Evolutionary conservation across 2,329 filamentous ascomycete genomes (phyloP), one percentile per base, ranked within the genome.

Genomic region (Microsporum canis): DNA sequence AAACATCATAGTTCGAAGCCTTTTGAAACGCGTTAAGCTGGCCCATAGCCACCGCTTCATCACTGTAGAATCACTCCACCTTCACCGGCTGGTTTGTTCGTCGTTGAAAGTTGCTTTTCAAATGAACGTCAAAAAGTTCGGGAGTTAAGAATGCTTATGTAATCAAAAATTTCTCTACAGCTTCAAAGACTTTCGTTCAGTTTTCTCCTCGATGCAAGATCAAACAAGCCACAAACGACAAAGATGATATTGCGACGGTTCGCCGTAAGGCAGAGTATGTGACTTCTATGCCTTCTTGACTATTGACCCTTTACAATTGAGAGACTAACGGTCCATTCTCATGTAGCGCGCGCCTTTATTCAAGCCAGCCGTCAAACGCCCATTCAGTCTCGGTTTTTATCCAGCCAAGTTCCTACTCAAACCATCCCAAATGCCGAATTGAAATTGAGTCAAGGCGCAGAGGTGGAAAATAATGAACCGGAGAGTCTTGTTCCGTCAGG

Each of bases 191-290:
- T 12, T 34, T 36, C 31, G n/a, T 17, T 55, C n/a, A 12, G n/a
- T 8, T 55, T 34, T 55, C 31, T 34, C 31, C 31, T 5, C 23
- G 10, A 14, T n/a, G 33, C 29, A 55, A 55, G 51, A 23, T 31
- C 51, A 55, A 5, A 34, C 51, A 34, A 55, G 23, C 29, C 31
- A 36, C 29, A 23, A n/a, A 55, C 31, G 31, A 43, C 55, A 39
- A 41, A 43, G 17, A 76, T 76, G 75, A 76, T 76, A 69, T 69
- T 76, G 66, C 72, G 74, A 65, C 68, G 73, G 60, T 57, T 74
- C 49, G 71, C 68, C 66, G 64, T 71, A 69, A 73, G 73, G 70
- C 75, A 76, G 62, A 71, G 75, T 76, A 61, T 68, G 74, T 70
- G 10, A 39, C 17, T 51, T 39, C 7, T 17, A 31, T 8, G 3